phyloP scores from a whole-genome alignment of 306 rosid species.

The Prunus padus region DNA sequence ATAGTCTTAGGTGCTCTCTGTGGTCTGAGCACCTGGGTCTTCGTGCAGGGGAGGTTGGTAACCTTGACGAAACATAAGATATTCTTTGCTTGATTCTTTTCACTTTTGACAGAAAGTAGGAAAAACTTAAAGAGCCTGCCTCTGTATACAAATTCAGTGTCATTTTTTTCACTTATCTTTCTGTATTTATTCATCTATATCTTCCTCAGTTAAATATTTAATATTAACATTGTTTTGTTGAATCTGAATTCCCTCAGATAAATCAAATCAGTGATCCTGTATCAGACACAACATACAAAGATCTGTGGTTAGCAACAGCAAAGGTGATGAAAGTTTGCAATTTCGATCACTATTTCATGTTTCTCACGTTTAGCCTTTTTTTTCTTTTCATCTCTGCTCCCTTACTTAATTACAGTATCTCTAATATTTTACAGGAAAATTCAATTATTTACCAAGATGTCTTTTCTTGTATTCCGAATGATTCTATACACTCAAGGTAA shows the following conservation, averaged over 20 bases:
- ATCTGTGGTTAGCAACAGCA: conserved; percentile 51
- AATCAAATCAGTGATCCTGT: conserved; percentile 50
- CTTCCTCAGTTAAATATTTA: background rate
- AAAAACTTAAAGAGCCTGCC: background rate
- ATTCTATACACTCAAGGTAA: conserved; percentile 43
- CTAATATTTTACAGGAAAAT: conserved; percentile 34
- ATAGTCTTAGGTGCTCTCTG: conserved; percentile 43
- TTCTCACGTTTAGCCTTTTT: background rate
- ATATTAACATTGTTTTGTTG: background rate
- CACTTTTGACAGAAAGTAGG: background rate
- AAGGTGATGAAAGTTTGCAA: conserved; percentile 30
- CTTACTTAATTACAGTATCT: background rate
- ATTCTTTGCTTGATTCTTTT: background rate
- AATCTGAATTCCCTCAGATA: conserved; percentile 29
- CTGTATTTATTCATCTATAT: background rate
- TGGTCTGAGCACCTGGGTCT: conserved; percentile 60
- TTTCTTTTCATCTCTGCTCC: background rate
- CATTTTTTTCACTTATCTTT: background rate
- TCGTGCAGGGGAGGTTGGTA: conserved; percentile 41
- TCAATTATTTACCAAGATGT: conserved; percentile 41
- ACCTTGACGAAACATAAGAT: background rate
- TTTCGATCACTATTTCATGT: background rate
- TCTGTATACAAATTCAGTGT: no score
- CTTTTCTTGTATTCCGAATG: conserved; percentile 47
- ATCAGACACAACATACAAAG: conserved; percentile 46